These are phyloP conservation scores for Umbelopsis sp. DNA, from an alignment of 371 early-diverging fungal genomes.

Conservation along the genomic window DNA sequence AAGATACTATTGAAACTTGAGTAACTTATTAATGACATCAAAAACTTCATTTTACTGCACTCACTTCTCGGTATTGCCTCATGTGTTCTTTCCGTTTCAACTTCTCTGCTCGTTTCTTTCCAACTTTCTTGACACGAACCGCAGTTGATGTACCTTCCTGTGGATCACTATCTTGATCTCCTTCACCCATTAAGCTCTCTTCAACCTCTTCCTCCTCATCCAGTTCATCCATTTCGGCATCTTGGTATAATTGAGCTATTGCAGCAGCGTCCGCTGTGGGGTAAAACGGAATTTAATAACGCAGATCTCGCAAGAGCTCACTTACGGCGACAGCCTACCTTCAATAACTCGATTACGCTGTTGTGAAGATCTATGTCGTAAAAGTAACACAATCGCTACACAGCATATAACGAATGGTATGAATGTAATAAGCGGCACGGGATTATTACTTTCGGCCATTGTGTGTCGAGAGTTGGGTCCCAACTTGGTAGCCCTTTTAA, in stretches of 20 bases:
- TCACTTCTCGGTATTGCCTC: slow-evolving; percentile 58
- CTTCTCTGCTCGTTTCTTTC: slow-evolving; percentile 60
- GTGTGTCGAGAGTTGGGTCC: neutral
- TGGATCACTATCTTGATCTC: slow-evolving; percentile 26
- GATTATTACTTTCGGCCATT: neutral
- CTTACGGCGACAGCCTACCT: neutral
- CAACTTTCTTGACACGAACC: slow-evolving; percentile 45
- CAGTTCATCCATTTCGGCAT: neutral
- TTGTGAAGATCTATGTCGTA: slow-evolving; percentile 24
- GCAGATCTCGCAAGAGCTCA: too few species aligned
- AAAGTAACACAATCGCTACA: slow-evolving; percentile 18
- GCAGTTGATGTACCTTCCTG: slow-evolving; percentile 51
- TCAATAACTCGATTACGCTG: slow-evolving; percentile 10
- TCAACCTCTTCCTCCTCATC: slow-evolving; percentile 23
- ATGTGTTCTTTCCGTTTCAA: slow-evolving; percentile 56
- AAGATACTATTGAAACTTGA: slow-evolving; percentile 32
- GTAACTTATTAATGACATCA: neutral
- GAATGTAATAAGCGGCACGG: slow-evolving; percentile 25
- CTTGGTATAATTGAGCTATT: slow-evolving; percentile 17
- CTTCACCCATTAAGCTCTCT: slow-evolving; percentile 22
- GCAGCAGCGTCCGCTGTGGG: slow-evolving; percentile 4
- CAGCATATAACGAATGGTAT: slow-evolving; percentile 29
- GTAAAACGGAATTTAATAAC: too few species aligned
- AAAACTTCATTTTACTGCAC: neutral
- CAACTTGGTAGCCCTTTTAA: neutral